Evolutionary conservation across 352 stramenopile species (phyloP), one percentile per base, ranked within the genome.

Genomic region (Pythium monospermum): DNA sequence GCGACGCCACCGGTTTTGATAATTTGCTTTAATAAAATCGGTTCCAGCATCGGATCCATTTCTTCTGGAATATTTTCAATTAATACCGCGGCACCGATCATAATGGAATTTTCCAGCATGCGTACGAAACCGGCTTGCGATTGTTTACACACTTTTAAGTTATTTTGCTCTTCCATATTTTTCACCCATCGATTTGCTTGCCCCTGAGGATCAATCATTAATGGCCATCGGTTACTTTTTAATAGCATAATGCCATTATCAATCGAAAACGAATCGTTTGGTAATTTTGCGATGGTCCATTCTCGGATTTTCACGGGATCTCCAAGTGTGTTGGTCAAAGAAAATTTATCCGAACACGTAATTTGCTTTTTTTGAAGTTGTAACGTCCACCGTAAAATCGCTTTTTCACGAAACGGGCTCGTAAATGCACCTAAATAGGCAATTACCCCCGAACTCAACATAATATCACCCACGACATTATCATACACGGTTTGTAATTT

Each of bases 151-250:
- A 98, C 89, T 53, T 98, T 97, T 21, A 98, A 59, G 16, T 81
- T 91, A 35, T 81, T 87, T 28, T 73, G 74, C 38, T 84, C 75
- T 58, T 98, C 90, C 87, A 98, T 96, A 55, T 96, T 97, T 56
- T 96, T 96, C 1, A 98, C 78, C 94, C 94, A 98, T 22, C 87
- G 81, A 58, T 97, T 98, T 0, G 92, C 93, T 54, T 98, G 94
- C 1, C 88, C 93, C 59, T 98, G 91, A 0, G 94, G 94, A 32
- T 98, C 94, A 41, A 98, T 98, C 91, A 98, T 97, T n/a, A 98
- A 70, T 8, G 94, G 94, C 91, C 92, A 98, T 2, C 91, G 82
- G 55, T 96, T 96, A 47, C 71, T 93, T 12, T 79, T 67, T 28
- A 89, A 78, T 13, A 98, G 56, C 79, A 98, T 96, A 61, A 98